Evolutionary conservation across 1,284 basidiomycete genomes (phyloP).

Genomic region (Heterobasidion occidentale): DNA sequence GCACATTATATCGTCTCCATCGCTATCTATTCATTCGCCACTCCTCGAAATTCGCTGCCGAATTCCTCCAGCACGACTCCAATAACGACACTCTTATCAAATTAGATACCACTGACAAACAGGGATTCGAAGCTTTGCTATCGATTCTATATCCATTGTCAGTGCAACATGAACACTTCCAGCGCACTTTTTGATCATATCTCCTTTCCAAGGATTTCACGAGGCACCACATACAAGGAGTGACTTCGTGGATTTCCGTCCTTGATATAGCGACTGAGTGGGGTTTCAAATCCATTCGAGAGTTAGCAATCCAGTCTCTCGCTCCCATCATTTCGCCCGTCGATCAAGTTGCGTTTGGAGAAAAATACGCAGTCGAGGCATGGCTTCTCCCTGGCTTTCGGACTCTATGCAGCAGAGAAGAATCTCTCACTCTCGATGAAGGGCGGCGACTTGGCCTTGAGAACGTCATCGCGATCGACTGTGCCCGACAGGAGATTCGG

Average conservation of each 20-base stretch:
- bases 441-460: neutral
- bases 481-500: neutral
- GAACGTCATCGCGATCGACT: neutral
- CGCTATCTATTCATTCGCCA: neutral
- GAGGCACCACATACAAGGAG: neutral
- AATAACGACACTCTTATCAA: neutral
- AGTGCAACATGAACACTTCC: neutral
- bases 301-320: neutral
- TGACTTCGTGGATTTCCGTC: neutral
- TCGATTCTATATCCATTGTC: conserved; percentile 5
- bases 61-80: neutral
- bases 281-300: neutral
- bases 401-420: neutral
- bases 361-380: conserved; percentile 13
- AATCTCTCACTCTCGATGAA: neutral
- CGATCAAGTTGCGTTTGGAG: neutral
- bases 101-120: neutral
- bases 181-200: too few species aligned
- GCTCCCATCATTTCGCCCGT: neutral
- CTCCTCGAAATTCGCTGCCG: neutral
- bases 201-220: neutral
- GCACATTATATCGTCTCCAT: neutral
- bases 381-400: conserved; percentile 18
- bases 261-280: conserved; percentile 1
- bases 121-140: conserved; percentile 5